Percentiles rank a stretch among this genome's conserved stretches.
Evolutionary conservation across 305 asterid species (phyloP).

Genomic region (Fraxinus dipetala): DNA sequence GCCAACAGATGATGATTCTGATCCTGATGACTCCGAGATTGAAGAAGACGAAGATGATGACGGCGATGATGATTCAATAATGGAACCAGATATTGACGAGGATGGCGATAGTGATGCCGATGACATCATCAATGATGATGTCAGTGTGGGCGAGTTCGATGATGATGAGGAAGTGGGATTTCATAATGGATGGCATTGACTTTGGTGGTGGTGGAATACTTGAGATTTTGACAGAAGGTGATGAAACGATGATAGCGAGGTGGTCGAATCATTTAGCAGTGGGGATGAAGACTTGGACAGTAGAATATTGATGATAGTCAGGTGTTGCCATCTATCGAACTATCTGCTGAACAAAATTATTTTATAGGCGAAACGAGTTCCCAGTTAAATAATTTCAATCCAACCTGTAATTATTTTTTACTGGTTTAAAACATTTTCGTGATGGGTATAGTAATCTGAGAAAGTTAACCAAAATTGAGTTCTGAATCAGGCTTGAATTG

Average conservation of each 20-base stretch:
- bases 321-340: not conserved
- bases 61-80: conserved; percentile 47
- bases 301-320: not conserved
- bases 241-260: conserved; percentile 57
- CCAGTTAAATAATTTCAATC: not conserved
- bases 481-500: not conserved
- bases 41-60: conserved; percentile 84
- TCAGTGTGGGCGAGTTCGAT: conserved; percentile 53
- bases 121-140: conserved; percentile 66
- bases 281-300: conserved; percentile 60
- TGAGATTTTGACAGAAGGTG: conserved; percentile 68
- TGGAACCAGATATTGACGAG: conserved; percentile 56
- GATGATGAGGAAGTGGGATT: conserved; percentile 84
- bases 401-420: not conserved
- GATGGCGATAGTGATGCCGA: conserved; percentile 72
- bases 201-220: conserved; percentile 56
- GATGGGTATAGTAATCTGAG: not conserved
- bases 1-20: conserved; percentile 94
- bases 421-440: not conserved
- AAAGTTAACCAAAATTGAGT: not conserved
- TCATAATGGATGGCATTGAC: conserved; percentile 57
- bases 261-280: conserved; percentile 60
- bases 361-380: not conserved
- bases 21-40: conserved; percentile 93
- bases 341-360: not conserved